phyloP scores from a whole-genome alignment of 805 yeast genomes.

The Helenozyma rhizophorensis region DNA sequence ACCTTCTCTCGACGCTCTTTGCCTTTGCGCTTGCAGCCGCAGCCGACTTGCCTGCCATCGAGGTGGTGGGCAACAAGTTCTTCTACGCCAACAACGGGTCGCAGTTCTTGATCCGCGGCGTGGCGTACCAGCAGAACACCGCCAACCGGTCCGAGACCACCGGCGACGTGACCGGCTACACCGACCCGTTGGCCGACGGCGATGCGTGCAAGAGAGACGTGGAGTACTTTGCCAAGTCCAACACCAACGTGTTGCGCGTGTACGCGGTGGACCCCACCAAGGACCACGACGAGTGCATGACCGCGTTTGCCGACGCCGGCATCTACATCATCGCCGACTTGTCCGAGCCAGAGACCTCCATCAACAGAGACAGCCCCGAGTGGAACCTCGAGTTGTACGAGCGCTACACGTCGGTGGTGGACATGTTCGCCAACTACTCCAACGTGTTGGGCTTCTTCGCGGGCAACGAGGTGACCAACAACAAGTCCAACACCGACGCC shows the following conservation, averaged over 20 bases:
- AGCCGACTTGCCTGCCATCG: conserved; percentile 37
- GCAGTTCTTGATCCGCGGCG: conserved; percentile 72
- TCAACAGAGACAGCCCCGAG: conserved; percentile 69
- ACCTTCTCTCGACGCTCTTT: conserved; percentile 8
- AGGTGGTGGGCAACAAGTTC: conserved; percentile 73
- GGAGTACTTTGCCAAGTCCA: conserved; percentile 64
- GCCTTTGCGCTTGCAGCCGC: conserved; percentile 11
- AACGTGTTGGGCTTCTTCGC: conserved; percentile 94
- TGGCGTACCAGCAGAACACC: conserved; percentile 75
- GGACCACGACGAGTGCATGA: conserved; percentile 66
- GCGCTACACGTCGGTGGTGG: conserved; percentile 81
- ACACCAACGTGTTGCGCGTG: conserved; percentile 77
- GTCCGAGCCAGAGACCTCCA: conserved; percentile 70
- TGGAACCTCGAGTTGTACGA: conserved; percentile 72
- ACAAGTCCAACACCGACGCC: conserved; percentile 75
- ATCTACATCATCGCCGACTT: conserved; percentile 42
- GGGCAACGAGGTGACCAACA: conserved; percentile 94
- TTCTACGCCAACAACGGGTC: conserved; percentile 74
- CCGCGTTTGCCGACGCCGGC: conserved; percentile 47
- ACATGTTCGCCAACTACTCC: conserved; percentile 67
- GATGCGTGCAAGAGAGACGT: conserved; percentile 74
- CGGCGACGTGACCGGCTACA: conserved; percentile 25
- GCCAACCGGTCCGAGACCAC: conserved; percentile 38
- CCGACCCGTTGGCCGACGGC: conserved; percentile 77
- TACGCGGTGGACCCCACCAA: conserved; percentile 74